Evolutionary conservation across 768 basidiomycete genomes (phyloP), one percentile per base, ranked within the genome.

Genomic region (Macrocybe gigantea): DNA sequence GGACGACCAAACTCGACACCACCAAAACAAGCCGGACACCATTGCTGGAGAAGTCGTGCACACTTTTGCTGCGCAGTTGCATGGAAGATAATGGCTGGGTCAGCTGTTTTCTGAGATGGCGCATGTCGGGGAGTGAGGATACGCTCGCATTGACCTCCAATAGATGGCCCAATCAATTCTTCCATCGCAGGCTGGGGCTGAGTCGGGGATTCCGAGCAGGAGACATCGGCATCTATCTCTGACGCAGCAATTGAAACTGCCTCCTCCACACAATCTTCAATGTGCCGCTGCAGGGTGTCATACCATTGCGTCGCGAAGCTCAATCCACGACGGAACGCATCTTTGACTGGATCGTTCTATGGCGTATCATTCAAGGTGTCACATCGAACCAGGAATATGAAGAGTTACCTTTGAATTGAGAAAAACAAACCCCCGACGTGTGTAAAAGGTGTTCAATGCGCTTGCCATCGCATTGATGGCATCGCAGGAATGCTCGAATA

Each of bases 401-500:
- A 40, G 15, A 12, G 46, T 41, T 51, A 66, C 62, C 48, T 53
- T 42, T 1, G 14, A 8, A 34, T 61, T 53, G 0, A 53, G 6
- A 1, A 60, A 33, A 3, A 37, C 15, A 40, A 56, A 68, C 1
- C 22, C 41, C 8, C 22, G 9, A 22, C 6, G 7, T 10, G 6
- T 6, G 22, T 42, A 42, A 13, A 7, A 29, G 9, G 6, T 14
- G 13, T 42, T 7, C 5, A 42, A 32, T 6, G 9, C 6, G 10
- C 40, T 36, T 0, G 66, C 53, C 30, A 65, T 36, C 1, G 56
- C 64, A 37, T 61, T 57, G 34, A 70, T 53, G 3, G 67, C 67
- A 46, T 72, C 61, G 13, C 67, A 70, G 0, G 70, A 68, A 0
- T 57, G 51, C 46, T 71, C 62, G 37, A 72, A 72, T 1, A 70